phyloP scores from a whole-genome alignment of 1,284 basidiomycete species.

The Ceratobasidium sp. region DNA sequence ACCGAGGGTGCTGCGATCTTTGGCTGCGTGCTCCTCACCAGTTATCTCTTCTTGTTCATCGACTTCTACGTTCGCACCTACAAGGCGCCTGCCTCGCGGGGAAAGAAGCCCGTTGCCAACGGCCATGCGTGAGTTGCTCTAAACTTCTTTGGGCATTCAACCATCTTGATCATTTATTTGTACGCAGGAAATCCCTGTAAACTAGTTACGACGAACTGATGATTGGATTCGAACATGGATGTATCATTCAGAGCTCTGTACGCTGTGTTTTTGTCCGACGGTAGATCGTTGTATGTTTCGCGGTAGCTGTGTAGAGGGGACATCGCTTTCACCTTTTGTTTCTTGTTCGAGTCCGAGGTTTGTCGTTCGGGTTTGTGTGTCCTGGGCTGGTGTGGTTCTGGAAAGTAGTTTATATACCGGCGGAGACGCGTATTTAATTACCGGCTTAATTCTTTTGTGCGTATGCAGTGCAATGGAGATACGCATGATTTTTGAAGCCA shows the following conservation, averaged over 20 bases:
- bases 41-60: conserved; percentile 91
- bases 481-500: conserved; percentile 35
- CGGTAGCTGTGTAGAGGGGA: background rate
- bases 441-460: conserved; percentile 13
- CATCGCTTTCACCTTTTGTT: conserved; percentile 25
- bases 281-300: conserved; percentile 24
- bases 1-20: conserved; percentile 87
- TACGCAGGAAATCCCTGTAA: conserved; percentile 36
- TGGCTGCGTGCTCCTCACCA: conserved; percentile 86
- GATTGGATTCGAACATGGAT: conserved; percentile 36
- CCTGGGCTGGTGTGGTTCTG: conserved; percentile 11
- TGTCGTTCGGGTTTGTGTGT: conserved; percentile 4
- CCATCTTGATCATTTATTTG: background rate
- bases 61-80: conserved; percentile 87
- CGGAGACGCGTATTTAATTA: conserved; percentile 29
- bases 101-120: conserved; percentile 29
- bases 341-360: conserved; percentile 26
- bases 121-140: conserved; percentile 27
- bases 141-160: background rate
- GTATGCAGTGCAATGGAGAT: conserved; percentile 26
- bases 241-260: conserved; percentile 27
- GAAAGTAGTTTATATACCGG: conserved; percentile 41
- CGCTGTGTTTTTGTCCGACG: conserved; percentile 38
- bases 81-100: conserved; percentile 58
- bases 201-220: conserved; percentile 16